Conservation (phyloP, 2,329 filamentous ascomycete genomes). For the Monilinia vaccinii-corymbosi region DNA sequence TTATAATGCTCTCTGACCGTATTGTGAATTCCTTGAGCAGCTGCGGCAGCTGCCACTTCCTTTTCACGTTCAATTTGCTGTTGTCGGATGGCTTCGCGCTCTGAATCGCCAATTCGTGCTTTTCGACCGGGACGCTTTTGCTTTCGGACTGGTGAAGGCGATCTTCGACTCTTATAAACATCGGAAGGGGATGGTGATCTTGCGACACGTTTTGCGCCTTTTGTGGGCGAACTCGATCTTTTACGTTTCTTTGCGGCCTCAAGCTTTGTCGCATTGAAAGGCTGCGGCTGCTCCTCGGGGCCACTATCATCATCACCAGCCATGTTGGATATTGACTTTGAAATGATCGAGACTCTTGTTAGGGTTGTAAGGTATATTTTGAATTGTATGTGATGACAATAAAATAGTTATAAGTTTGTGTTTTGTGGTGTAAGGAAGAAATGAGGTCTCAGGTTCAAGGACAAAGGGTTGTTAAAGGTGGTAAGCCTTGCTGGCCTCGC, state of each 20-base stretch:
- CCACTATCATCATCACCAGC: slow-evolving; percentile 19
- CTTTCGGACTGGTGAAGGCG: slow-evolving; percentile 38
- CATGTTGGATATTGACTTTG: slow-evolving; percentile 25
- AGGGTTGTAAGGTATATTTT: background rate
- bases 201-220: slow-evolving; percentile 21
- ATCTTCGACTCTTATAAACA: slow-evolving; percentile 18
- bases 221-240: slow-evolving; percentile 31
- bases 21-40: slow-evolving; percentile 59
- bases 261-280: slow-evolving; percentile 35
- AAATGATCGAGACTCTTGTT: background rate
- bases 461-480: background rate
- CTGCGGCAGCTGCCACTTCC: slow-evolving; percentile 30
- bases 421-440: background rate
- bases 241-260: slow-evolving; percentile 35
- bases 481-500: slow-evolving; percentile 15
- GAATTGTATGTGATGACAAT: background rate
- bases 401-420: background rate
- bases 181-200: slow-evolving; percentile 24
- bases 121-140: slow-evolving; percentile 62
- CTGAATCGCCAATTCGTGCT: slow-evolving; percentile 56
- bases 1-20: slow-evolving; percentile 94
- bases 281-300: slow-evolving; percentile 32
- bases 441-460: background rate
- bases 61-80: slow-evolving; percentile 48
- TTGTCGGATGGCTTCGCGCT: slow-evolving; percentile 58